phyloP scores from a whole-genome alignment of 805 yeast genomes.

The Wickerhamomyces rabaulensis region DNA sequence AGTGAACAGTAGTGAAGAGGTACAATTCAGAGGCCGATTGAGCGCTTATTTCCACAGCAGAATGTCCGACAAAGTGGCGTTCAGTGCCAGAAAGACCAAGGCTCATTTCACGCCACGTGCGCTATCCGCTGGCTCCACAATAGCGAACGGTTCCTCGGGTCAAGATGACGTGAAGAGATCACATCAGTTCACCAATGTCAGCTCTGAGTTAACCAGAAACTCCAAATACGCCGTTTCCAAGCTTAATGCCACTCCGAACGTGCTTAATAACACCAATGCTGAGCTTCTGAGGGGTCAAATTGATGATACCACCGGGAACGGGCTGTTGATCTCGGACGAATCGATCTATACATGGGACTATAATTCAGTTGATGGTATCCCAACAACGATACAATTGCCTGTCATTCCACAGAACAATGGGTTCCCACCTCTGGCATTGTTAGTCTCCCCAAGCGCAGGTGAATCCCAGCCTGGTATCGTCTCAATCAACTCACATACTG shows the following conservation, averaged over 20 bases:
- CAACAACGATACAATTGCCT: slow-evolving; percentile 50
- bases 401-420: slow-evolving; percentile 22
- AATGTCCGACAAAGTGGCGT: neutral
- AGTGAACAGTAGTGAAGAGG: neutral
- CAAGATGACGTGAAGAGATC: slow-evolving; percentile 1
- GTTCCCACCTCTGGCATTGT: slow-evolving; percentile 45
- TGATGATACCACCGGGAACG: slow-evolving; percentile 26
- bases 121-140: neutral
- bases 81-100: neutral
- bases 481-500: slow-evolving; percentile 53
- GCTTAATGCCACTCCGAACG: slow-evolving; percentile 49
- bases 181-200: slow-evolving; percentile 20
- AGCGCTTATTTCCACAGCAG: neutral
- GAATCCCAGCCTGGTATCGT: slow-evolving; percentile 62
- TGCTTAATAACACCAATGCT: slow-evolving; percentile 6
- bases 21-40: neutral
- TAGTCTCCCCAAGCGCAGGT: slow-evolving; percentile 55
- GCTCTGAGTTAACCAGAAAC: slow-evolving; percentile 51
- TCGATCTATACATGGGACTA: slow-evolving; percentile 67
- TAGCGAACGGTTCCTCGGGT: neutral
- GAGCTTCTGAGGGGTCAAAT: slow-evolving; percentile 20
- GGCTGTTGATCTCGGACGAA: slow-evolving; percentile 28
- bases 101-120: slow-evolving; percentile 1
- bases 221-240: slow-evolving; percentile 52
- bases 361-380: slow-evolving; percentile 52